Evolutionary conservation across 2,329 filamentous ascomycete species (phyloP).

Genomic region (Tolypocladium endophyticum): DNA sequence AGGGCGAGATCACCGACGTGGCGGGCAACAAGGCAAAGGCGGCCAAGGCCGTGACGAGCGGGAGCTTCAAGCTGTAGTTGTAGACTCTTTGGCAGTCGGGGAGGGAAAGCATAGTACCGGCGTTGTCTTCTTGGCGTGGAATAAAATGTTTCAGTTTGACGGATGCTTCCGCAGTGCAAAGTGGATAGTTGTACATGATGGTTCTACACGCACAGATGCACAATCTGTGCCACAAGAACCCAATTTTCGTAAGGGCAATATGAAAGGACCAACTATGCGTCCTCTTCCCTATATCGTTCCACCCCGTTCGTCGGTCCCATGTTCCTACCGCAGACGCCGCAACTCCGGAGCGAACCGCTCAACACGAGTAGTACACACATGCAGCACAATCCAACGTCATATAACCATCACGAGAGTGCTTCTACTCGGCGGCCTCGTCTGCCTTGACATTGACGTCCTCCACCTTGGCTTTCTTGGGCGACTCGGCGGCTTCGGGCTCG

Average conservation of each 20-base stretch:
- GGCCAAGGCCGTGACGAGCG: slow-evolving; percentile 38
- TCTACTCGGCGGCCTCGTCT: slow-evolving; percentile 7
- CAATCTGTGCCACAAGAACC: neutral
- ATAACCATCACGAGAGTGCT: neutral
- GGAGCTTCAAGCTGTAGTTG: slow-evolving; percentile 50
- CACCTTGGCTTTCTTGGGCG: slow-evolving; percentile 25
- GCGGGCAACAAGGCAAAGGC: slow-evolving; percentile 65
- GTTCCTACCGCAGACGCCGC: neutral
- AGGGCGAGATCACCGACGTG: slow-evolving; percentile 75
- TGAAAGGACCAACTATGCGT: neutral
- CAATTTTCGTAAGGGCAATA: neutral
- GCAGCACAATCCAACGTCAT: neutral
- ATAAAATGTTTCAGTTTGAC: neutral
- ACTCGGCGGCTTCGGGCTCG: slow-evolving; percentile 13
- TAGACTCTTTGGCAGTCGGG: neutral
- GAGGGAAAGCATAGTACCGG: neutral
- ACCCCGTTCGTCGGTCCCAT: neutral
- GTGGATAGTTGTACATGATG: neutral
- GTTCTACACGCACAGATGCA: neutral
- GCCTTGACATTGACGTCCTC: slow-evolving; percentile 14
- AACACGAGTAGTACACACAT: neutral
- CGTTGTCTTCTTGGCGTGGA: neutral
- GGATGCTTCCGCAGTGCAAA: neutral
- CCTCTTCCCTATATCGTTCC: neutral
- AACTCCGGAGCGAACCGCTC: neutral